Conservation (phyloP, 2,329 filamentous ascomycete species). For the Cladosporium oxysporum region DNA sequence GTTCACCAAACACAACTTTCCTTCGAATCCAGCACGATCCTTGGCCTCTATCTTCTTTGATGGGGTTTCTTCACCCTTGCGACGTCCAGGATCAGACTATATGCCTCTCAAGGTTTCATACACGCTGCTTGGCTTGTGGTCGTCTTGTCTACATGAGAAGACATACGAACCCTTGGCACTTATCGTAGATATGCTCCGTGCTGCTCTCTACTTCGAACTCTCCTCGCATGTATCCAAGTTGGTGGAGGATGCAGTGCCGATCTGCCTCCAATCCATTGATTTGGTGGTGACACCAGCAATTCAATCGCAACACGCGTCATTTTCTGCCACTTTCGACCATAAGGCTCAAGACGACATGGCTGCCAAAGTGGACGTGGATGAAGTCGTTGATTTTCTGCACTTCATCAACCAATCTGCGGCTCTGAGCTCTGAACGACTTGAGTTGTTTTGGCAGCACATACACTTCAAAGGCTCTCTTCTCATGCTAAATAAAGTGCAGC, state of each 20-base stretch:
- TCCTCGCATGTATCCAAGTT: constrained; percentile 61
- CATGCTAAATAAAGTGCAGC: constrained; percentile 68
- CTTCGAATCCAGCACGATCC: constrained; percentile 62
- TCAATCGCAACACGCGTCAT: constrained; percentile 38
- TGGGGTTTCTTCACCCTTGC: constrained; percentile 52
- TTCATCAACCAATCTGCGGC: constrained; percentile 49
- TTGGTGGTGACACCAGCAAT: constrained; percentile 56
- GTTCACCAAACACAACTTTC: constrained; percentile 64
- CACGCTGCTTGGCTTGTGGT: constrained; percentile 68
- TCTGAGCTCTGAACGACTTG: constrained; percentile 36
- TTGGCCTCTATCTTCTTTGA: constrained; percentile 70
- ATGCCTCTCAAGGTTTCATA: constrained; percentile 66
- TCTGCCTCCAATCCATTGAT: constrained; percentile 51
- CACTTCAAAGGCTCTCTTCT: constrained; percentile 67
- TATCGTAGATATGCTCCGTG: constrained; percentile 64
- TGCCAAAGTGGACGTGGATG: constrained; percentile 63
- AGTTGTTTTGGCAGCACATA: constrained; percentile 67
- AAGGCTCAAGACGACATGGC: constrained; percentile 42
- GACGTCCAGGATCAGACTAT: constrained; percentile 26
- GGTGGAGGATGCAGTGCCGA: constrained; percentile 55
- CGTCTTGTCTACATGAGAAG: constrained; percentile 64
- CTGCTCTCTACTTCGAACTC: constrained; percentile 64
- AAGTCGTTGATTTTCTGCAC: constrained; percentile 67
- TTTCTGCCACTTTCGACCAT: constrained; percentile 26
- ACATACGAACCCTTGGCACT: constrained; percentile 65